Evolutionary conservation across 176 grass and related monocot genomes (phyloP).

Genomic region (Cenchrus purpureus): DNA sequence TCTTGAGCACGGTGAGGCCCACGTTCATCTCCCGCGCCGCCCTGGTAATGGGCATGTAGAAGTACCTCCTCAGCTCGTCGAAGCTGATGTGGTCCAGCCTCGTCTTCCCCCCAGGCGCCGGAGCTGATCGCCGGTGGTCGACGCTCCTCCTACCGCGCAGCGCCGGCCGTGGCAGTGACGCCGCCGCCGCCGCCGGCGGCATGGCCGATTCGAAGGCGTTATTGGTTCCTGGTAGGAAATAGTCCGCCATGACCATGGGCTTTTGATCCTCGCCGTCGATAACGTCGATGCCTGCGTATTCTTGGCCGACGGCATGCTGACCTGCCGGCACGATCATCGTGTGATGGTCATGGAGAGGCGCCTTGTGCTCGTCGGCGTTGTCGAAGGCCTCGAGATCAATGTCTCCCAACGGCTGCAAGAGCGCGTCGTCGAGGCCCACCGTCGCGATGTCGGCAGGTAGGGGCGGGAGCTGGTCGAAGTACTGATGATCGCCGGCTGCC

Average conservation of each 20-base stretch:
- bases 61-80: slow-evolving; percentile 67
- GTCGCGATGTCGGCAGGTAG: not conserved
- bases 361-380: not conserved
- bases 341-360: not conserved
- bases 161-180: not conserved
- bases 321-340: not conserved
- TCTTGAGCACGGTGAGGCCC: slow-evolving; percentile 91
- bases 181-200: not conserved
- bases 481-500: not conserved
- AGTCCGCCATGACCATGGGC: not conserved
- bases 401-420: slow-evolving; percentile 40
- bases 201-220: not conserved
- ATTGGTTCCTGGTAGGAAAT: not conserved
- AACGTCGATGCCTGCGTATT: not conserved
- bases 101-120: slow-evolving; percentile 39
- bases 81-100: slow-evolving; percentile 63
- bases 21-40: slow-evolving; percentile 89
- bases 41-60: slow-evolving; percentile 83
- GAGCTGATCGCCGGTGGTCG: not conserved
- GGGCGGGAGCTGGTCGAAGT: not conserved
- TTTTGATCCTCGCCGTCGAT: not conserved
- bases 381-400: slow-evolving; percentile 46
- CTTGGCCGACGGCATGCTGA: not conserved
- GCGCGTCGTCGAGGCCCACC: slow-evolving; percentile 18
- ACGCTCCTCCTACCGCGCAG: not conserved